Evolutionary conservation across 441 rosid species (phyloP).

Genomic region (Metrosideros polymorpha): DNA sequence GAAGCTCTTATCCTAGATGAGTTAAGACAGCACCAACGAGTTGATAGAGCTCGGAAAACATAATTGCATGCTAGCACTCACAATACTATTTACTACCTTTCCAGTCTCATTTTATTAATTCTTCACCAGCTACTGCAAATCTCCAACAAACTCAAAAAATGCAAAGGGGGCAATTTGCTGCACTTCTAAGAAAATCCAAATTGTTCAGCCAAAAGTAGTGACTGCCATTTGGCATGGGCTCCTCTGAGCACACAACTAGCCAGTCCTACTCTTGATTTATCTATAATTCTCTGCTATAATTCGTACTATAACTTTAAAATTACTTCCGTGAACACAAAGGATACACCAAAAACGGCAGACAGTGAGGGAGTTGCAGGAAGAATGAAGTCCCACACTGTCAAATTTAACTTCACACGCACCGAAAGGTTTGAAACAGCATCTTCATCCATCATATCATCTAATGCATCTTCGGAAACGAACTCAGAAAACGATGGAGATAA

Average conservation of each 20-base stretch:
- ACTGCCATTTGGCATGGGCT: neutral
- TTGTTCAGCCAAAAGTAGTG: neutral
- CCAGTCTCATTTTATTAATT: neutral
- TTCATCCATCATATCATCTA: constrained; percentile 88
- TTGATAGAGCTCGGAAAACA: neutral
- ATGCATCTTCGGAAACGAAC: constrained; percentile 67
- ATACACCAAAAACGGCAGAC: constrained; percentile 94
- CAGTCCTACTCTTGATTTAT: neutral
- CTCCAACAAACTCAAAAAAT: neutral
- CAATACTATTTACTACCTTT: neutral
- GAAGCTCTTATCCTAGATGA: neutral
- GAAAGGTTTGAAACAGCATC: constrained; percentile 82
- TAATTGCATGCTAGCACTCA: neutral
- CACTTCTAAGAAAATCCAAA: neutral
- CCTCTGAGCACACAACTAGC: neutral
- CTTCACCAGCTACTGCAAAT: neutral
- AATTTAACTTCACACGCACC: constrained; percentile 60
- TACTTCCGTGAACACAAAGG: constrained; percentile 15
- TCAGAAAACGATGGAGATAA: constrained; percentile 81
- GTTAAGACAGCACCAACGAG: neutral
- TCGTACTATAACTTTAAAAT: neutral
- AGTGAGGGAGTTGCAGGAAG: constrained; percentile 90
- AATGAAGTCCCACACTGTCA: constrained; percentile 91
- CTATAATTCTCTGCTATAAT: neutral
- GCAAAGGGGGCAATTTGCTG: neutral